A percentile compares a stretch with the other conserved stretches of the same genome.
Evolutionary conservation across 148 eudicot genomes (phyloP).

Genomic region (Salicornia ramosissima): DNA sequence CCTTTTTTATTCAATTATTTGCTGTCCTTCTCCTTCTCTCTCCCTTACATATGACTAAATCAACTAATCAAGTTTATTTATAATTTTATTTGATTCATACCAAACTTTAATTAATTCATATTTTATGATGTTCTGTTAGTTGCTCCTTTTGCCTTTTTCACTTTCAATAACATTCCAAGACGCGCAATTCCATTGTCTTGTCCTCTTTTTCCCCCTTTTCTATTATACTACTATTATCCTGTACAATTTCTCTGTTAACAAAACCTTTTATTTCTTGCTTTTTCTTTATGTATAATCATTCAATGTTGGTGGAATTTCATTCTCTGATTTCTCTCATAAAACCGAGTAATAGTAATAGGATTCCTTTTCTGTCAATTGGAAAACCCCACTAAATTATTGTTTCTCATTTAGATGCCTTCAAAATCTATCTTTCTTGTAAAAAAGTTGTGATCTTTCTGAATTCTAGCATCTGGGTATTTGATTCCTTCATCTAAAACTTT

Average conservation of each 20-base stretch:
- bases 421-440: background rate
- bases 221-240: too few species aligned
- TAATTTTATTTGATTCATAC: background rate
- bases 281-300: constrained; percentile 5
- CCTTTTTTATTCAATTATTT: background rate
- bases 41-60: background rate
- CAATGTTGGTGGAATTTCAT: background rate
- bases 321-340: background rate
- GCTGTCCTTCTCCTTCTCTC: background rate
- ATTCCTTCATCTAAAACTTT: constrained; percentile 14
- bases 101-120: background rate
- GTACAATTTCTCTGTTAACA: background rate
- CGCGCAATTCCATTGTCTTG: constrained; percentile 11
- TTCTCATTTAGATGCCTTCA: background rate
- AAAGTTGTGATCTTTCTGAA: constrained; percentile 13
- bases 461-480: constrained; percentile 22
- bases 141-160: too few species aligned
- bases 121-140: background rate
- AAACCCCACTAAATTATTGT: background rate
- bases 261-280: background rate
- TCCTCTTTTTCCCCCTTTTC: background rate
- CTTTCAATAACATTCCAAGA: constrained; percentile 12
- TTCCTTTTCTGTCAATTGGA: background rate
- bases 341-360: background rate
- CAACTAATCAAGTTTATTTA: constrained; percentile 8